Conservation (phyloP, 805 yeast genomes). For the Yarrowia keelungensis region DNA sequence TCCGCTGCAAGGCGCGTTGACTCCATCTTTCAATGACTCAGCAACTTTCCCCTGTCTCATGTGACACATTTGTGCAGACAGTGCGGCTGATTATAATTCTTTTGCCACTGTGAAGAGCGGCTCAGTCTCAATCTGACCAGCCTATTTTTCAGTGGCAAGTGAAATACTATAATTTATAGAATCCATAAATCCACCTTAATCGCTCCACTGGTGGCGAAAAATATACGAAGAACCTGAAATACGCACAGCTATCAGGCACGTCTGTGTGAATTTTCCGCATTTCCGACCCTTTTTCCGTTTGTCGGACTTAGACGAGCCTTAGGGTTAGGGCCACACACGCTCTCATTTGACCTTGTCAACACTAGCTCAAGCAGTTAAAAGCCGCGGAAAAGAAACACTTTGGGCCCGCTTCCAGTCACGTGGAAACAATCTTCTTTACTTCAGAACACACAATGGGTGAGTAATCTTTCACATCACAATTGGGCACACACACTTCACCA, state of each 20-base stretch:
- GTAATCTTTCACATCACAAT: not conserved
- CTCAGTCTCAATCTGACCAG: no score
- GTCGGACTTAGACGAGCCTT: conserved; percentile 13
- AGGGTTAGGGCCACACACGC: conserved; percentile 2
- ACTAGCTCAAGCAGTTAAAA: conserved; percentile 33
- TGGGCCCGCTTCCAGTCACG: conserved; percentile 16
- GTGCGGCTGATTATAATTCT: not conserved
- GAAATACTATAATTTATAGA: no score
- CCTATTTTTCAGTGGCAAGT: no score
- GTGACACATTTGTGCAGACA: not conserved
- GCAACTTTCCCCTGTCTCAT: no score
- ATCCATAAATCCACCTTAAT: no score
- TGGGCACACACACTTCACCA: not conserved
- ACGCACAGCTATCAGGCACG: not conserved
- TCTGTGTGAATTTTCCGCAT: no score
- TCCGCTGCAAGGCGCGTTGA: not conserved
- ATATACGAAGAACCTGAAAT: not conserved
- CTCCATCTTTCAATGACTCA: no score
- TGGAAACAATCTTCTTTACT: not conserved
- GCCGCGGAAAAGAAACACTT: conserved; percentile 24
- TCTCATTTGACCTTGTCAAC: not conserved
- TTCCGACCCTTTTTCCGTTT: not conserved
- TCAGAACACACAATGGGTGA: conserved; percentile 21
- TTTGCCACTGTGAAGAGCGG: not conserved
- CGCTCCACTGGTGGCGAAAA: not conserved